Base-by-base conservation (phyloP, 345 rosid species). In the Hibiscus syriacus region DNA sequence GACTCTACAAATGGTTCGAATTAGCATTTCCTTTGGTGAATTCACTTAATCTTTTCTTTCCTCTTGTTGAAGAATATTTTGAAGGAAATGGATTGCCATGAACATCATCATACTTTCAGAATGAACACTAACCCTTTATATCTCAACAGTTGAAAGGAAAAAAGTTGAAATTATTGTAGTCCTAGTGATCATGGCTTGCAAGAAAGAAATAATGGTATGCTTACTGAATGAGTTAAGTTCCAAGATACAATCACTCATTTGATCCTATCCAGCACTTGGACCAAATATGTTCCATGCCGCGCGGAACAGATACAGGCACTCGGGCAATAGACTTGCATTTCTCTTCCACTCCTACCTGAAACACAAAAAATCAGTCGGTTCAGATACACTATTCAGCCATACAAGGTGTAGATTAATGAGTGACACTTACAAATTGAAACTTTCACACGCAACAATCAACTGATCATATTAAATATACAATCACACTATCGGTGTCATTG, bases 351-450 rank as follows among this genome's bases (percentile, higher is more conserved):
- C 32, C 43, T 13, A 53, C 34, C 61, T 53, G 48, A 53, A 34
- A 67, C 34, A 52, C 29, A 14, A n/a, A 30, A 26, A 19, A 23
- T 22, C 9, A 16, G 13, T 16, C 16, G 2, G 6, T 22, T 66
- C n/a, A 13, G 48, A 43, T 14, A 14, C 48, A 43, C 17, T 48
- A 6, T 14, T 23, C 13, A 16, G 19, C 6, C 32, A 0, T 12
- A 2, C 19, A 58, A 17, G 12, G 34, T 8, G 39, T 34, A 34
- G 23, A 32, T 32, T 32, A 17, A 41, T 23, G 20, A 12, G 12
- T 9, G 20, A n/a, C 3, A 76, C 82, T 76, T 70, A 76, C 79
- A 45, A 36, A 45, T n/a, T 46, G 52, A 41, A 76, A 66, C 39
- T 32, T 58, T 39, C 73, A 17, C 41, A 27, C 36, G 25, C 76